These are phyloP conservation scores for Xylaria sp. DNA, from an alignment of 2,329 filamentous ascomycete genomes.

Conservation along the genomic window DNA sequence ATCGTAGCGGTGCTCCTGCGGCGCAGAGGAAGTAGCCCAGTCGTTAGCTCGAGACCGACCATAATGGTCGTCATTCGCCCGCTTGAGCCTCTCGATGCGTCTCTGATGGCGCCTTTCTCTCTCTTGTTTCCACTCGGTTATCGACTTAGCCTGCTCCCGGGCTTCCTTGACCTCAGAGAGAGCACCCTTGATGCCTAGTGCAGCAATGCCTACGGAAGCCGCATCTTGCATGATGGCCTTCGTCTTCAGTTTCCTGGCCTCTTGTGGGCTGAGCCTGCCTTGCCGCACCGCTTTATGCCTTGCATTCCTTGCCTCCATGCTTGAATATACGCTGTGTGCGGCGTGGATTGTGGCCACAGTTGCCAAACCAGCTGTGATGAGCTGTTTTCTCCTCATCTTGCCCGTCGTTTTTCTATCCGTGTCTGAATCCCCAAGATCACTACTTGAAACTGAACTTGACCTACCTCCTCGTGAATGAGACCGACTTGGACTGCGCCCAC, in stretches of 20 bases:
- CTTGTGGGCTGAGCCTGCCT: conserved; percentile 61
- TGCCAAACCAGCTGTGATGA: conserved; percentile 66
- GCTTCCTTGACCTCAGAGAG: conserved; percentile 67
- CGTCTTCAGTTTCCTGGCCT: conserved; percentile 67
- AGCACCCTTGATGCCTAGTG: conserved; percentile 67
- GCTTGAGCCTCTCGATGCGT: conserved; percentile 55
- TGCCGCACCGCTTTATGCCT: conserved; percentile 65
- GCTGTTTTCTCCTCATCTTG: conserved; percentile 72
- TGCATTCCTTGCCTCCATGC: conserved; percentile 66
- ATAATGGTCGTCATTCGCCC: conserved; percentile 46
- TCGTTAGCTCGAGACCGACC: conserved; percentile 58
- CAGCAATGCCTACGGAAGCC: conserved; percentile 68
- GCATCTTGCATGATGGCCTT: conserved; percentile 68
- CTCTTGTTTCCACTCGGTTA: conserved; percentile 61
- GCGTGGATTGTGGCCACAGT: conserved; percentile 70
- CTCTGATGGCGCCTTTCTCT: conserved; percentile 62
- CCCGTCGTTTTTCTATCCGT: conserved; percentile 65
- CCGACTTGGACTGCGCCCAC: conserved; percentile 53
- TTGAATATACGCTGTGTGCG: conserved; percentile 67
- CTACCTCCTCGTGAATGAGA: conserved; percentile 56
- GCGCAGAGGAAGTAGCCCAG: conserved; percentile 57
- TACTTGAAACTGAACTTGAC: conserved; percentile 63
- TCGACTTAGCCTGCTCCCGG: conserved; percentile 61
- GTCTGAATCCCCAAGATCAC: conserved; percentile 68
- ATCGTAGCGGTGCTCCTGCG: conserved; percentile 53